Evolutionary conservation across 768 basidiomycete genomes (phyloP).

Genomic region (Panaeolus papilionaceus): DNA sequence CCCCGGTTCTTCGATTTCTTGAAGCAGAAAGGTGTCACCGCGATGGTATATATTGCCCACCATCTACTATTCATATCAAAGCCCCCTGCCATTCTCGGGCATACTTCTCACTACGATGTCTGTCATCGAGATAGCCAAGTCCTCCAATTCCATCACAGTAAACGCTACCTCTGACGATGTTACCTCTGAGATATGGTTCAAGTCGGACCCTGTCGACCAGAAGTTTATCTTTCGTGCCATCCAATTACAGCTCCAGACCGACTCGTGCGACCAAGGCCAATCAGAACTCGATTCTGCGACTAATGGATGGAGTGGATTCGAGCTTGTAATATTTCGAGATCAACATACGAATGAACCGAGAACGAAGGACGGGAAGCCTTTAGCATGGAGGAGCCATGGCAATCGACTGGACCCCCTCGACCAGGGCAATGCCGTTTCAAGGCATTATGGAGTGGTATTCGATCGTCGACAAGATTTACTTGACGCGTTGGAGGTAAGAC

Average conservation of each 20-base stretch:
- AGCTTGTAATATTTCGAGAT: conserved; percentile 26
- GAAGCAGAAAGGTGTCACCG: background rate
- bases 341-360: conserved; percentile 17
- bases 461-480: conserved; percentile 30
- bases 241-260: conserved; percentile 31
- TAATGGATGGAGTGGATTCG: conserved; percentile 30
- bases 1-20: background rate
- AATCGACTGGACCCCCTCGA: conserved; percentile 28
- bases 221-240: conserved; percentile 28
- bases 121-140: conserved; percentile 26
- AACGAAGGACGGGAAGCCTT: conserved; percentile 24
- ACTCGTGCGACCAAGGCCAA: conserved; percentile 31
- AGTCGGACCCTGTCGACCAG: conserved; percentile 28
- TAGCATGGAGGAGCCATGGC: conserved; percentile 29
- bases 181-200: conserved; percentile 32
- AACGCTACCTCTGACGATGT: conserved; percentile 19
- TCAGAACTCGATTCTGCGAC: conserved; percentile 13
- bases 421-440: conserved; percentile 15
- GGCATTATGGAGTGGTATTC: conserved; percentile 29
- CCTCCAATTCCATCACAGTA: conserved; percentile 20
- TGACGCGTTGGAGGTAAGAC: conserved; percentile 25
- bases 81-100: background rate
- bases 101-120: conserved; percentile 19
- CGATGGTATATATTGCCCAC: background rate
- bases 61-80: background rate